Conservation (phyloP, 257 asterid genomes). For the Penstemon newberryi region DNA sequence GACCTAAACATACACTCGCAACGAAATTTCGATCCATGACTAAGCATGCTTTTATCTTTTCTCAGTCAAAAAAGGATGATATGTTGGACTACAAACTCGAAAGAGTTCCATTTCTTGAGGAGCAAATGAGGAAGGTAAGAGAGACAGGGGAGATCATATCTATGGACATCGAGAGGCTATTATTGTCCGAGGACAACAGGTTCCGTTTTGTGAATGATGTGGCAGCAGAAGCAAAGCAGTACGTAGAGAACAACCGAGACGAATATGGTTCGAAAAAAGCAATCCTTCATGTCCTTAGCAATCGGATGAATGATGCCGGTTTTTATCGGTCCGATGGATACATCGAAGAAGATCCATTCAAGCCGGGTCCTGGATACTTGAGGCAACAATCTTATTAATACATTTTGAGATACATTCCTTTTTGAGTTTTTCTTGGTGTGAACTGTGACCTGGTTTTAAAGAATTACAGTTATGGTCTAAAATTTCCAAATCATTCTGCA, state of each 20-base stretch:
- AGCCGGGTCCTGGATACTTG: constrained; percentile 87
- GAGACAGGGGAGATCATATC: constrained; percentile 64
- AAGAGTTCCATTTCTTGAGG: constrained; percentile 88
- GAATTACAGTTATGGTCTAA: too few species aligned
- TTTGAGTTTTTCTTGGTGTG: too few species aligned
- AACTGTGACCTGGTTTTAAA: too few species aligned
- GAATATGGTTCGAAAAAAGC: constrained; percentile 92
- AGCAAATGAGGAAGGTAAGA: constrained; percentile 76
- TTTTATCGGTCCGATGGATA: constrained; percentile 80
- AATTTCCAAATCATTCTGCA: too few species aligned
- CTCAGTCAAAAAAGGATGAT: constrained; percentile 63
- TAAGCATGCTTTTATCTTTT: neutral
- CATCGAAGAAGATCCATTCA: constrained; percentile 72
- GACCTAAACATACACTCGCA: too few species aligned
- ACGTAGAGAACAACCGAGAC: constrained; percentile 86
- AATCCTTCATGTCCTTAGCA: constrained; percentile 84
- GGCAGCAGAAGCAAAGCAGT: constrained; percentile 90
- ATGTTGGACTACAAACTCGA: constrained; percentile 54
- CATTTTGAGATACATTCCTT: too few species aligned
- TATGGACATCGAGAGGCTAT: constrained; percentile 77
- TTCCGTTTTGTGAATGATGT: constrained; percentile 80
- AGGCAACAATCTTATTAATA: constrained; percentile 17
- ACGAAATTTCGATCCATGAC: neutral
- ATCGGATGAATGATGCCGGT: constrained; percentile 91
- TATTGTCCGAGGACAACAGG: constrained; percentile 80